Base-by-base conservation (phyloP, 129 eudicot genomes). In the Artemisia tridentata region DNA sequence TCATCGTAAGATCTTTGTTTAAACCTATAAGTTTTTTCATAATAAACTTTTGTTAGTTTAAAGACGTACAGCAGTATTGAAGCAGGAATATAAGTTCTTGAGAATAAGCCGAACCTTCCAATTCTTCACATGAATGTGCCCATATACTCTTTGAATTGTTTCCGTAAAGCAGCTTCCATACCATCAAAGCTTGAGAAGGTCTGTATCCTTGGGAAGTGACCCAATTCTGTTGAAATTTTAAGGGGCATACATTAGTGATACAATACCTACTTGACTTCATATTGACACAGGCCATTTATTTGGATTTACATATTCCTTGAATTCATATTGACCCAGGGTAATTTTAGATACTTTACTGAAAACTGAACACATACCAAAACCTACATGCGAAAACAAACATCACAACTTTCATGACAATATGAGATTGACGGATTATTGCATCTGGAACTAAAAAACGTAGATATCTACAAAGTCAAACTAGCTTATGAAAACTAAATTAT, bases 101-200 rank as follows among this genome's bases (percentile, higher is more conserved):
- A 77, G 49, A 55, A 34, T 41, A 41, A 50, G 56, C n/a, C 8
- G 8, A 73, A 92, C 98, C 96, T 87, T 89, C 90, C 58, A 93
- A 76, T 74, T 93, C 97, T 59, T 89, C 96, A 55, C 31, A 25
- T 67, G 65, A 71, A 61, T 83, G 85, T 52, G 98, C 98, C 96
- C 92, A 93, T 25, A 78, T 87, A 45, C 52, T 77, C 76, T 70
- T 77, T 17, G 81, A 71, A 80, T 87, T 84, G 75, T 93, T 72
- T 12, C 97, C 90, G 61, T 93, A 89, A 31, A 93, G 85, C 73
- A 92, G 88, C 83, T 89, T 93, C 98, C 96, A 93, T 21, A 93
- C 63, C 98, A 93, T 89, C 82, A 93, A 46, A 21, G 96, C 92
- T 78, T 93, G 98, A 72, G 83, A 82, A 71, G 98, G 95, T 82